These are phyloP conservation scores for Protoeuglena noctilucae DNA, from an alignment of 139 green algal genomes.

Conservation along the genomic window DNA sequence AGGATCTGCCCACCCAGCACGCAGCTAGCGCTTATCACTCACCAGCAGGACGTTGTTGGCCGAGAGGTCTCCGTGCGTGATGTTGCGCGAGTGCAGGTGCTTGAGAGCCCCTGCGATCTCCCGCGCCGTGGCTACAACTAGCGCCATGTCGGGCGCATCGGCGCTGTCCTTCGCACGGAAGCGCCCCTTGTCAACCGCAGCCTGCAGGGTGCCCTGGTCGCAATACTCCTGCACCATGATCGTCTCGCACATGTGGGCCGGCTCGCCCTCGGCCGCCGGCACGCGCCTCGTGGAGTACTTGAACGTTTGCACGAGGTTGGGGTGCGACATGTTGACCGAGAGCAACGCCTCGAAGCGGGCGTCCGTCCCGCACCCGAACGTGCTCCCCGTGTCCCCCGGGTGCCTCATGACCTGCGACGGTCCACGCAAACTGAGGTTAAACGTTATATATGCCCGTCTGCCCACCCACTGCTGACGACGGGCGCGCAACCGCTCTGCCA, in stretches of 20 bases:
- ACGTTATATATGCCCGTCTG: too few relatives aligned
- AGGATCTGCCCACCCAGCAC: too few relatives aligned
- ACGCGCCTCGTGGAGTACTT: not conserved
- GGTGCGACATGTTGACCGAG: not conserved
- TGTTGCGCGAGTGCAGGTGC: constrained; percentile 2
- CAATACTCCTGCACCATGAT: not conserved
- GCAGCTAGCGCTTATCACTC: too few relatives aligned
- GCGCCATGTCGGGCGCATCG: not conserved
- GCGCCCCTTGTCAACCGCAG: not conserved
- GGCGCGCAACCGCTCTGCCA: too few relatives aligned
- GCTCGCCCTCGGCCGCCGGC: not conserved
- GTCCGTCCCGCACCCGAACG: not conserved
- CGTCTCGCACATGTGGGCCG: not conserved
- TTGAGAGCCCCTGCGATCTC: not conserved
- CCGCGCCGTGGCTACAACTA: constrained; percentile 6
- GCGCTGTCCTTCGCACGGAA: constrained; percentile 1
- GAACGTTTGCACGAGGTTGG: not conserved
- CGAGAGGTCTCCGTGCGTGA: constrained; percentile 6
- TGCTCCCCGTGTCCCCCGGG: not conserved
- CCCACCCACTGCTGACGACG: too few relatives aligned
- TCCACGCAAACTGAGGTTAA: too few relatives aligned
- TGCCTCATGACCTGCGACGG: too few relatives aligned
- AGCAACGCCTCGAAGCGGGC: not conserved
- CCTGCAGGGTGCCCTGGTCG: not conserved
- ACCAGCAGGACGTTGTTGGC: constrained; percentile 12